Evolutionary conservation across 805 yeast genomes (phyloP), one percentile per base, ranked within the genome.

Genomic region (Saccharomycopsis fodiens): DNA sequence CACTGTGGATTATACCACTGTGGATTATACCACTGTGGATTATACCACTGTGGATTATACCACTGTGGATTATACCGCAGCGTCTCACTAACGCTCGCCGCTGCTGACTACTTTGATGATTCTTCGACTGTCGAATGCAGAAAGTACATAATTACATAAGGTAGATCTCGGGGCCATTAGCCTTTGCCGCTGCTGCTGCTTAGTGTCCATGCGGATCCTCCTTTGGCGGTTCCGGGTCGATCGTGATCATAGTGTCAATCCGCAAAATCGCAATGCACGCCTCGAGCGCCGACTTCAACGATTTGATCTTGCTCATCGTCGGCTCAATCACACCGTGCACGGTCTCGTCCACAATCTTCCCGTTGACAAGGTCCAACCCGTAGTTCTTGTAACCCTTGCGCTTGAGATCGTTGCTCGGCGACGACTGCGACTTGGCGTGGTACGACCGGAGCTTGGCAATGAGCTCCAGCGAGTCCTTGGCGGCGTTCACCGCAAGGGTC

Each of bases 181-280:
- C n/a, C n/a, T n/a, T n/a, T n/a, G n/a, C n/a, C n/a, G n/a, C n/a
- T n/a, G n/a, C n/a, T n/a, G n/a, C n/a, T n/a, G n/a, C 15, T 52
- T 63, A 79, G 66, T 88, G 96, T 45, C 68, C 95, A 62, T 91
- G 97, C 20, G 91, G 89, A 57, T 86, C 96, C 68, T 89, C 95
- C 68, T 78, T 79, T 53, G 83, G 86, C 41, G 85, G 88, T 61
- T 93, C 98, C 10, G 98, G 98, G 58, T 91, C 94, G 52, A 93
- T 96, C 41, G 87, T 85, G 59, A 93, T 91, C 95, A 91, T 89
- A 42, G 99, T 93, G 65, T 93, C 99, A 59, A 93, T 93, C 73
- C 99, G 82, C 58, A 94, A 73, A 53, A 93, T 93, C 30, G 97
- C 95, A 64, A 94, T 81, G 68, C 98, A 93, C 2, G 99, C 99